Base-by-base conservation (phyloP, 768 basidiomycete genomes). In the Tubosaeta sp. region DNA sequence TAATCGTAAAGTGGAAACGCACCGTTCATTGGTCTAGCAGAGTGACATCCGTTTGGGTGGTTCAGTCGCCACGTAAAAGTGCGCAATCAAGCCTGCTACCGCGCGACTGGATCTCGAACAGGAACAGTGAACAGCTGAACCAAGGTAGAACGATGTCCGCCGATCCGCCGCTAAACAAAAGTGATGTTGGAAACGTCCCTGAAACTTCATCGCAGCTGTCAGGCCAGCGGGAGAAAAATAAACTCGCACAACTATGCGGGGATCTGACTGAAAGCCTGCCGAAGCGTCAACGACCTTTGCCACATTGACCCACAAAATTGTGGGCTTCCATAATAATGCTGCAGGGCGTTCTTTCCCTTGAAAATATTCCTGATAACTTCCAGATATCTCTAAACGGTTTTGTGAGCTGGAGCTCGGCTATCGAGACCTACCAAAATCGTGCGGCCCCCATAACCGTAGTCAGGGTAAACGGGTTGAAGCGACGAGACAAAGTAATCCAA, bases 101-200 rank as follows among this genome's bases (percentile, higher is more conserved):
- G 30, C 49, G 44, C 35, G 46, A 54, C 31, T 53, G 46, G 45
- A 51, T 32, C 44, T 48, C 42, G 40, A 30, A 54, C 48, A 54
- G 61, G 58, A 46, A 54, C 49, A 36, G 25, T 27, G 49, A 41
- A 46, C 43, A 48, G 49, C 21, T 19, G 49, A 63, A 63, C 31
- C 64, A 65, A 64, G 52, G 39, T 21, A 57, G 63, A 65, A 65
- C 46, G 52, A 66, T 66, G 53, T 45, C 52, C 51, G 59, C 54
- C 51, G 55, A 56, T 60, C 61, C 48, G 53, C 31, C 44, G 51
- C 46, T 55, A 40, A 44, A 55, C 42, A 50, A 63, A 53, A 47
- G 31, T 57, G 53, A 61, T 53, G 56, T 59, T 48, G 50, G 52
- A 51, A 55, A 32, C 36, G 63, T 54, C 55, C 63, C 63, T 65